These are phyloP conservation scores for Alternaria brassicae DNA, from an alignment of 2,329 filamentous ascomycete genomes.

Conservation along the genomic window DNA sequence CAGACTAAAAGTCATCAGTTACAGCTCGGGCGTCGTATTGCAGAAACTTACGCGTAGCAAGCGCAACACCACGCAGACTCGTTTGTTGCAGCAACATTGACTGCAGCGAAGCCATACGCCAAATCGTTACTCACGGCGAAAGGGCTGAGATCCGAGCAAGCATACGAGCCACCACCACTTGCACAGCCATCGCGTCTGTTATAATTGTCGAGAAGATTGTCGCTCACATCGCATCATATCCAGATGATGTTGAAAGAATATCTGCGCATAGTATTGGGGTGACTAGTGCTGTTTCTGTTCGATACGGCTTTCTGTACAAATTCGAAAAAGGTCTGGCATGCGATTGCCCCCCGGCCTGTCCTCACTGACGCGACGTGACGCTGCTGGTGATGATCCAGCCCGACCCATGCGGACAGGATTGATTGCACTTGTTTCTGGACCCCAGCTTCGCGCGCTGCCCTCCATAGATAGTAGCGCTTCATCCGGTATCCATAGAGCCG, in stretches of 20 bases:
- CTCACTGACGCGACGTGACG: background rate
- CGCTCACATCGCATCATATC: slow-evolving; percentile 57
- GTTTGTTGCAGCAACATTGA: slow-evolving; percentile 60
- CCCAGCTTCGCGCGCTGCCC: background rate
- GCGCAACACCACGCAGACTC: slow-evolving; percentile 70
- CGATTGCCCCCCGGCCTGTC: background rate
- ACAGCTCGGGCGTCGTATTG: background rate
- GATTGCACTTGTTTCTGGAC: background rate
- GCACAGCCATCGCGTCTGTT: slow-evolving; percentile 55
- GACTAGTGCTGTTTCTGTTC: background rate
- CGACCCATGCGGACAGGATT: background rate
- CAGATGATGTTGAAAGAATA: background rate
- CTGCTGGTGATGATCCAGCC: background rate
- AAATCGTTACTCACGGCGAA: slow-evolving; percentile 64
- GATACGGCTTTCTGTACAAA: background rate
- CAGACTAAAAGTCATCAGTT: slow-evolving; percentile 43
- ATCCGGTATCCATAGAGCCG: background rate
- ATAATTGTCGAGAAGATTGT: slow-evolving; percentile 60
- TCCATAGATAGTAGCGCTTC: background rate
- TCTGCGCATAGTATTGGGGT: background rate
- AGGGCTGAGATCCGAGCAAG: slow-evolving; percentile 65
- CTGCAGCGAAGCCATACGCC: slow-evolving; percentile 70
- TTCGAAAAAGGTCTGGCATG: background rate
- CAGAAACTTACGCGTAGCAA: slow-evolving; percentile 60
- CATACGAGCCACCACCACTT: slow-evolving; percentile 59